A percentile compares a stretch with the other conserved stretches of the same genome.
These are phyloP conservation scores for Dictyostelium intermedium DNA, from an alignment of 78 protist species.

Conservation along the genomic window DNA sequence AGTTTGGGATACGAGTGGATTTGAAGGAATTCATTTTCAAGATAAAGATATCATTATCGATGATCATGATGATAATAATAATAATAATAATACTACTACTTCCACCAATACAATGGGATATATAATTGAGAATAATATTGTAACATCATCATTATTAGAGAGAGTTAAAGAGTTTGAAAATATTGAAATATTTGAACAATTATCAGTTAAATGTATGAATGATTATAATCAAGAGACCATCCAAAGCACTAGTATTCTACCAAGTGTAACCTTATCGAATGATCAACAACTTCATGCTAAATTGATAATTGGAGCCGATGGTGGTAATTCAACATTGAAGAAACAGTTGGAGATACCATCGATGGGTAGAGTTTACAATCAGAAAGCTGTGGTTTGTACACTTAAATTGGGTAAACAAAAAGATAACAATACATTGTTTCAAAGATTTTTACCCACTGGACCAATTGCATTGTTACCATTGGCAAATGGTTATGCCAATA, in stretches of 20 bases:
- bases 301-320: constrained; percentile 59
- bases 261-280: background rate
- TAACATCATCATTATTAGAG: constrained; percentile 27
- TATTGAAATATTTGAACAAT: background rate
- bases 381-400: constrained; percentile 80
- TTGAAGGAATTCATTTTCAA: constrained; percentile 36
- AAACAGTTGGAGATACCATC: constrained; percentile 17
- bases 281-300: background rate
- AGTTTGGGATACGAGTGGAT: constrained; percentile 75
- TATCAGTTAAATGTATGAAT: constrained; percentile 16
- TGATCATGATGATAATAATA: background rate
- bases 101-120: constrained; percentile 36
- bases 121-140: constrained; percentile 49
- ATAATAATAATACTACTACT: background rate
- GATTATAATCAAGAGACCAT: background rate
- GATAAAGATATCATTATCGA: background rate
- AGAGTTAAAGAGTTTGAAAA: background rate
- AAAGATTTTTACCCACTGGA: constrained; percentile 83
- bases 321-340: constrained; percentile 69
- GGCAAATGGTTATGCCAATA: constrained; percentile 60
- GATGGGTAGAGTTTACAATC: constrained; percentile 62
- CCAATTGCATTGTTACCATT: constrained; percentile 85
- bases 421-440: constrained; percentile 49
- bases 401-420: constrained; percentile 2
- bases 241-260: background rate